Conservation (phyloP, 78 protist species). For the Creolimax fragrantissima region DNA sequence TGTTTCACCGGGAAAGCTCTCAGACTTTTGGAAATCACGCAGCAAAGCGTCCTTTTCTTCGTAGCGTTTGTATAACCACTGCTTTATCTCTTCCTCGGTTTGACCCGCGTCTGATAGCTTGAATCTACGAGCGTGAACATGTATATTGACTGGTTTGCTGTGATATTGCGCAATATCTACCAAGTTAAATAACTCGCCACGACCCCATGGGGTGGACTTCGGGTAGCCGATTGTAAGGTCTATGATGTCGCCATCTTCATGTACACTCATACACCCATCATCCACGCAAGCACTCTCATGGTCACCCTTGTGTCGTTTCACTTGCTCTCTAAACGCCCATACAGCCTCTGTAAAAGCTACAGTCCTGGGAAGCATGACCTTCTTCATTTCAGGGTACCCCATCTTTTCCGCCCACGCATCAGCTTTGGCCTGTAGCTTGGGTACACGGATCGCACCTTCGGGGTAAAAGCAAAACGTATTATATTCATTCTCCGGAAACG, state of each 20-base stretch:
- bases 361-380: neutral
- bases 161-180: neutral
- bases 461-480: neutral
- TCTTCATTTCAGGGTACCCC: neutral
- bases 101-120: neutral
- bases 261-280: neutral
- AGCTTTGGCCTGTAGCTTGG: neutral
- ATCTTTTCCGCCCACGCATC: neutral
- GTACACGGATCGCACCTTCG: neutral
- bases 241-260: neutral
- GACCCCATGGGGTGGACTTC: neutral
- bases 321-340: neutral
- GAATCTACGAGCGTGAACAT: neutral
- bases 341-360: neutral
- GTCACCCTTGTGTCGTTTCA: neutral
- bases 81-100: neutral
- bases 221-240: conserved; percentile 14
- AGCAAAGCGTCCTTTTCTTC: neutral
- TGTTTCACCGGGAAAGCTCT: neutral
- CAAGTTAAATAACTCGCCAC: neutral
- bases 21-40: neutral
- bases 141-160: neutral
- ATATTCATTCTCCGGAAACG: neutral
- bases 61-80: neutral
- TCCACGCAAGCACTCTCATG: neutral